Evolutionary conservation across 1,284 basidiomycete species (phyloP).

Genomic region (Ustilago xerochloae): DNA sequence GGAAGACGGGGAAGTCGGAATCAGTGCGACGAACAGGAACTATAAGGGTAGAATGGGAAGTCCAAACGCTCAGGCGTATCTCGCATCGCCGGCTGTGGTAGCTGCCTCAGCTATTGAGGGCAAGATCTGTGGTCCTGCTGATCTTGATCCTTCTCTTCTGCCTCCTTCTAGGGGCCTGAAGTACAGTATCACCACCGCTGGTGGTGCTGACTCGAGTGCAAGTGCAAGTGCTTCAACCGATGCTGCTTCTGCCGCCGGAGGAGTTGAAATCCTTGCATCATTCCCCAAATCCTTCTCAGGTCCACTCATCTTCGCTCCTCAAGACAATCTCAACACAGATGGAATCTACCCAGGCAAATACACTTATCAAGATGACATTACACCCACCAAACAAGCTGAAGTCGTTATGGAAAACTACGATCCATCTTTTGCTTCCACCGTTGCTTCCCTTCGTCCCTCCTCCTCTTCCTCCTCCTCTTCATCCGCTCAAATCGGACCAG

Average conservation of each 20-base stretch:
- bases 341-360: slow-evolving; percentile 99
- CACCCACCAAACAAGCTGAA: slow-evolving; percentile 89
- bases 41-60: slow-evolving; percentile 99
- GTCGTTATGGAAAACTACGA: slow-evolving; percentile 99
- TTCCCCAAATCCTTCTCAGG: slow-evolving; percentile 86
- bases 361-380: slow-evolving; percentile 99
- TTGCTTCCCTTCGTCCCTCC: slow-evolving; percentile 73
- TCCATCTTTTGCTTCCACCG: slow-evolving; percentile 81
- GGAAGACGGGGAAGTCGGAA: slow-evolving; percentile 93
- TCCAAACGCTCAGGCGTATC: slow-evolving; percentile 92
- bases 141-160: slow-evolving; percentile 74
- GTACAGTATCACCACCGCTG: slow-evolving; percentile 69
- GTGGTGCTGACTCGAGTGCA: slow-evolving; percentile 55
- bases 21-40: slow-evolving; percentile 97
- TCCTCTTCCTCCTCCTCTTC: slow-evolving; percentile 1
- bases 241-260: slow-evolving; percentile 22
- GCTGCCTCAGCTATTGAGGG: slow-evolving; percentile 94
- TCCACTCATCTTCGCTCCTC: slow-evolving; percentile 87
- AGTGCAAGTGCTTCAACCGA: slow-evolving; percentile 39
- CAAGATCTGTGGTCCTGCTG: slow-evolving; percentile 83
- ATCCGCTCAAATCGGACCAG: slow-evolving; percentile 72
- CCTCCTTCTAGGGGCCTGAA: slow-evolving; percentile 71
- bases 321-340: slow-evolving; percentile 98
- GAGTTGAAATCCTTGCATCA: slow-evolving; percentile 51
- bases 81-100: slow-evolving; percentile 95